A percentile compares a stretch with the other conserved stretches of the same genome.
Evolutionary conservation across 768 basidiomycete genomes (phyloP).

Genomic region (Dacryopinax primogenitus): DNA sequence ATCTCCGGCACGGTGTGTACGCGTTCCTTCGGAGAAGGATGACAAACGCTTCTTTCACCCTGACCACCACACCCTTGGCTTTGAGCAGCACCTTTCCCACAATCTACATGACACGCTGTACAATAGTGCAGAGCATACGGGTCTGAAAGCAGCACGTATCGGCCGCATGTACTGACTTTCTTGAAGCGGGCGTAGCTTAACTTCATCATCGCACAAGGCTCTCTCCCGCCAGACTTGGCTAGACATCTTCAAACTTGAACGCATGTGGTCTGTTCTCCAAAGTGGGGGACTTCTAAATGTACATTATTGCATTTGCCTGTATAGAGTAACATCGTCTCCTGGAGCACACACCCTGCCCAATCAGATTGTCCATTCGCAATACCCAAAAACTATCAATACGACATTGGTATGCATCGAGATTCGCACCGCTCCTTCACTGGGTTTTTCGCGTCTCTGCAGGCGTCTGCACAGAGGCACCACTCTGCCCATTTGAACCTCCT

Average conservation of each 20-base stretch:
- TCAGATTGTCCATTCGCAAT: neutral
- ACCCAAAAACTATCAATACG: neutral
- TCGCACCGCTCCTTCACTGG: slow-evolving; percentile 16
- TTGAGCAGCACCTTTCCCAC: slow-evolving; percentile 55
- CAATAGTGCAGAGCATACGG: slow-evolving; percentile 61
- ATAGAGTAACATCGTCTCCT: neutral
- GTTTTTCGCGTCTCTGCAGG: neutral
- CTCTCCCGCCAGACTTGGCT: too few relatives aligned
- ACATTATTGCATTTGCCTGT: too few relatives aligned
- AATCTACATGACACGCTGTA: too few relatives aligned
- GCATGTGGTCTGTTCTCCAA: neutral
- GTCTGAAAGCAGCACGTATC: slow-evolving; percentile 70
- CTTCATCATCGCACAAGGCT: slow-evolving; percentile 15
- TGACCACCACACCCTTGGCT: slow-evolving; percentile 55
- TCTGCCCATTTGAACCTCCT: neutral
- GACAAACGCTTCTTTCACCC: slow-evolving; percentile 71
- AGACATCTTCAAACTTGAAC: too few relatives aligned
- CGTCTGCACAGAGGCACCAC: neutral
- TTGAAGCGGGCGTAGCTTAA: slow-evolving; percentile 41
- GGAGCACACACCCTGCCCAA: neutral
- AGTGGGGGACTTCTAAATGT: neutral
- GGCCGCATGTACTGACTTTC: too few relatives aligned
- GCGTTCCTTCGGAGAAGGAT: slow-evolving; percentile 20
- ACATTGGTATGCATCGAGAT: neutral
- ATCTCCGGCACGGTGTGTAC: neutral